phyloP scores from a whole-genome alignment of 345 rosid genomes.

The Excoecaria cochinchinensis region DNA sequence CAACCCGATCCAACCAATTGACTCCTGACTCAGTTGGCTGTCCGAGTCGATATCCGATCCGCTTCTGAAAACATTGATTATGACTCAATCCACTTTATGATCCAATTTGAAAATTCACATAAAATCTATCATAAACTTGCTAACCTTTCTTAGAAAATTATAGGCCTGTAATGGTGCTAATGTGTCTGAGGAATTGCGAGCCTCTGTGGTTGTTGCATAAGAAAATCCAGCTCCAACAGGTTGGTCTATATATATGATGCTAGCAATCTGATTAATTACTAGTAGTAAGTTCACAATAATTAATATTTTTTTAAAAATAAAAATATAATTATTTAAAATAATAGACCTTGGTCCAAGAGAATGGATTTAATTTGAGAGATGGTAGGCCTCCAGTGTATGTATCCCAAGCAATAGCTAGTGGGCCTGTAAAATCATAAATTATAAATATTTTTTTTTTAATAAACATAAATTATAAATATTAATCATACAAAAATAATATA shows the following conservation, averaged over 20 bases:
- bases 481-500: no score
- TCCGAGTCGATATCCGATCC: no score
- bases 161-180: constrained; percentile 23
- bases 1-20: no score
- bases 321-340: not conserved
- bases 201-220: constrained; percentile 21
- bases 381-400: constrained; percentile 31
- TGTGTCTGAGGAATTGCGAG: constrained; percentile 20
- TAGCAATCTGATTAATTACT: constrained; percentile 31
- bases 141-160: constrained; percentile 36
- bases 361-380: constrained; percentile 21
- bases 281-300: not conserved
- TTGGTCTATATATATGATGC: constrained; percentile 38
- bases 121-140: not conserved
- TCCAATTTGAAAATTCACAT: not conserved
- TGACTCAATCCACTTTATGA: no score
- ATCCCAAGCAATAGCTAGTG: constrained; percentile 25
- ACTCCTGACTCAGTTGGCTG: no score
- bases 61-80: no score
- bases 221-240: constrained; percentile 46
- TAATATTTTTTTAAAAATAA: not conserved
- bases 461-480: no score
- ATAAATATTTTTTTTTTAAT: no score
- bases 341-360: constrained; percentile 41
- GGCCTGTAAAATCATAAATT: constrained; percentile 25